phyloP scores from a whole-genome alignment of 768 basidiomycete genomes.

The Lactarius tabidus region DNA sequence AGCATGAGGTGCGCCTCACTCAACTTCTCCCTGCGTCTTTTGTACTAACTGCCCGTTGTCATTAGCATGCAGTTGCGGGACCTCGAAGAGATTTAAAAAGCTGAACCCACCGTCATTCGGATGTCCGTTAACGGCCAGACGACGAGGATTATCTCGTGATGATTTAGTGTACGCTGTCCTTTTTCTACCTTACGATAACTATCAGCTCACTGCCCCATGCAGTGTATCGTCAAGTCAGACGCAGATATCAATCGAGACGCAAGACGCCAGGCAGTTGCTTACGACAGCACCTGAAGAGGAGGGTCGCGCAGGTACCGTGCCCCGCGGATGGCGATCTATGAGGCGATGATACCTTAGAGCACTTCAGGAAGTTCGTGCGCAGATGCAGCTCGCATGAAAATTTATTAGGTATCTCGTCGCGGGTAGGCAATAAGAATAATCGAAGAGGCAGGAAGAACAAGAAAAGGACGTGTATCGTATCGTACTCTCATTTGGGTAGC shows the following conservation, averaged over 20 bases:
- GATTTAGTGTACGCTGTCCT: conserved; percentile 65
- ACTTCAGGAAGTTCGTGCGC: no score
- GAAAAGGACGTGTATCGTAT: no score
- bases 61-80: conserved; percentile 82
- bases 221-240: conserved; percentile 93
- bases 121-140: conserved; percentile 43
- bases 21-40: not conserved
- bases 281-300: conserved; percentile 47
- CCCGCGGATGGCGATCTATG: conserved; percentile 80
- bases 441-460: no score
- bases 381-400: no score
- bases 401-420: no score
- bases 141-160: conserved; percentile 86
- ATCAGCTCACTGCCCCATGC: not conserved
- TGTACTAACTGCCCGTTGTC: not conserved
- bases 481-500: no score
- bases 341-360: no score
- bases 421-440: no score
- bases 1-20: conserved; percentile 85
- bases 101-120: conserved; percentile 76
- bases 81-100: conserved; percentile 97
- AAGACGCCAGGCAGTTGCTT: conserved; percentile 79
- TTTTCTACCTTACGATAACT: conserved; percentile 5
- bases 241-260: conserved; percentile 85
- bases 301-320: conserved; percentile 40